Evolutionary conservation across 2,329 filamentous ascomycete genomes (phyloP).

Genomic region (Nectriaceae sp.): DNA sequence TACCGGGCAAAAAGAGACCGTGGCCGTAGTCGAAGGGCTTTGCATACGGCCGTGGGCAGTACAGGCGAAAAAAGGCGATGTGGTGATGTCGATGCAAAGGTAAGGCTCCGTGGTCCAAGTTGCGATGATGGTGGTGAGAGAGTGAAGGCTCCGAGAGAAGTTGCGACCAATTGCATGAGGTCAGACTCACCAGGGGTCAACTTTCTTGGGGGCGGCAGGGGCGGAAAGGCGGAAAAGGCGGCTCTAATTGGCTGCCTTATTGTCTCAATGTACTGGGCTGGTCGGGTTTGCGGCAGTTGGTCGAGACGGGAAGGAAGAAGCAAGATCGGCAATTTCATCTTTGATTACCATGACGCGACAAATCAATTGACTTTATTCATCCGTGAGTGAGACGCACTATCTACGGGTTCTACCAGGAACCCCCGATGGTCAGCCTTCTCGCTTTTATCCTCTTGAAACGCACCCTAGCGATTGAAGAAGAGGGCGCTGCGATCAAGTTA

Average conservation of each 20-base stretch:
- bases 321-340: too few species aligned
- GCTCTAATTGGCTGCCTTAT: background rate
- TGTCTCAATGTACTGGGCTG: too few species aligned
- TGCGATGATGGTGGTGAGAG: conserved; percentile 24
- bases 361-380: too few species aligned
- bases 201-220: background rate
- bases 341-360: too few species aligned
- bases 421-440: too few species aligned
- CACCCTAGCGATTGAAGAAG: too few species aligned
- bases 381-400: too few species aligned
- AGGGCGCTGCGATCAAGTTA: too few species aligned
- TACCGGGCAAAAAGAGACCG: conserved; percentile 13
- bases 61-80: background rate
- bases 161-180: conserved; percentile 18
- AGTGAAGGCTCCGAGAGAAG: conserved; percentile 14
- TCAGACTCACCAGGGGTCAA: conserved; percentile 6
- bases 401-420: too few species aligned
- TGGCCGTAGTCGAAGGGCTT: conserved; percentile 11
- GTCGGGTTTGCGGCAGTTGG: too few species aligned
- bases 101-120: conserved; percentile 9
- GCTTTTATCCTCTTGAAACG: too few species aligned
- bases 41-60: conserved; percentile 17
- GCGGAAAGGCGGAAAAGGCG: background rate
- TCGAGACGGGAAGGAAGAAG: too few species aligned
- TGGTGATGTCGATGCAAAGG: background rate